phyloP scores from a whole-genome alignment of 768 basidiomycete species.

The Termitomyces sp. region DNA sequence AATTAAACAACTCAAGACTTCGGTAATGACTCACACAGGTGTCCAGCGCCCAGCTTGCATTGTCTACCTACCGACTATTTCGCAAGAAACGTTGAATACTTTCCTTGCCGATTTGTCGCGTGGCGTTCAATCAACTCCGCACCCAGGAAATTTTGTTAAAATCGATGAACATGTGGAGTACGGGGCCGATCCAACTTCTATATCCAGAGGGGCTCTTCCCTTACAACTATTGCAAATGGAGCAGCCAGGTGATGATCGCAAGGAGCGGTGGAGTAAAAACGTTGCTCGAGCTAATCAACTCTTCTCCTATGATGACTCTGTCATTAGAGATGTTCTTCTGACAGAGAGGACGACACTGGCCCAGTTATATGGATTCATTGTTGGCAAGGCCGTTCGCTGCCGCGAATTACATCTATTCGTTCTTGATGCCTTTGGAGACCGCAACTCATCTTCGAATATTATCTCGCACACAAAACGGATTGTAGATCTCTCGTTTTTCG shows the following conservation, averaged over 20 bases:
- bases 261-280: conserved; percentile 42
- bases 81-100: conserved; percentile 44
- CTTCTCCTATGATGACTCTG: conserved; percentile 45
- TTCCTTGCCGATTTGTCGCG: conserved; percentile 56
- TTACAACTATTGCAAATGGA: conserved; percentile 43
- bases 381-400: conserved; percentile 59
- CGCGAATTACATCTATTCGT: conserved; percentile 57
- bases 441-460: conserved; percentile 32
- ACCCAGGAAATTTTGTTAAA: conserved; percentile 35
- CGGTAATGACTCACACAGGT: conserved; percentile 53
- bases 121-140: conserved; percentile 25
- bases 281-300: conserved; percentile 42
- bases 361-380: conserved; percentile 70
- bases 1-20: conserved; percentile 66
- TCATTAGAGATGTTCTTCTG: conserved; percentile 57
- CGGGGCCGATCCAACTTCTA: conserved; percentile 33
- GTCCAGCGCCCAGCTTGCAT: conserved; percentile 53
- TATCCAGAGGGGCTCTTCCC: conserved; percentile 28
- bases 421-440: conserved; percentile 39
- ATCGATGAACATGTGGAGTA: conserved; percentile 52
- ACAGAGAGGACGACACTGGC: conserved; percentile 64
- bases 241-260: conserved; percentile 31
- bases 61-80: conserved; percentile 55
- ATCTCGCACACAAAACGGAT: conserved; percentile 51
- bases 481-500: conserved; percentile 53